phyloP scores from a whole-genome alignment of 164 flowering plant species.

The Tinospora cordifolia region DNA sequence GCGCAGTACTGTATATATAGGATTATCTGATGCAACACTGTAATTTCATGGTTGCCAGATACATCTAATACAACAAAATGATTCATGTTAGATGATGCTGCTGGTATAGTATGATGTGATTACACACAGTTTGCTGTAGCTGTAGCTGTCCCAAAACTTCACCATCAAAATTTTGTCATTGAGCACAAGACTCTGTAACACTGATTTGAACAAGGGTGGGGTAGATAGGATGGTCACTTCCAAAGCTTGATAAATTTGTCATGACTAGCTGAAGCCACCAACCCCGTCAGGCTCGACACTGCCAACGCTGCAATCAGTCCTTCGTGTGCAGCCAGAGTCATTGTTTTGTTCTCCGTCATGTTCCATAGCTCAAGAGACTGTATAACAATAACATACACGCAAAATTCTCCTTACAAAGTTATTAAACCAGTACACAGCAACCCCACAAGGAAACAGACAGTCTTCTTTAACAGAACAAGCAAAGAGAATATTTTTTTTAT shows the following conservation, averaged over 20 bases:
- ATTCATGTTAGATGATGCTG: background rate
- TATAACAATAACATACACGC: conserved; percentile 6
- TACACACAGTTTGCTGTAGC: background rate
- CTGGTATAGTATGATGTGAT: too few species aligned
- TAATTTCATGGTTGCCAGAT: background rate
- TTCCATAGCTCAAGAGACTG: conserved; percentile 79
- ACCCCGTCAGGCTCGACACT: conserved; percentile 44
- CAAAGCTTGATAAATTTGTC: conserved; percentile 69
- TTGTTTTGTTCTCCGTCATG: conserved; percentile 62
- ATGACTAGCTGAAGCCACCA: conserved; percentile 76
- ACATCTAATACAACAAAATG: background rate
- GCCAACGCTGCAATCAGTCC: conserved; percentile 51
- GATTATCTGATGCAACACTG: background rate
- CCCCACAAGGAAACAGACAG: too few species aligned
- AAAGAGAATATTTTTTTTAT: too few species aligned
- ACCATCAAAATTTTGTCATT: background rate
- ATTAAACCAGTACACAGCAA: too few species aligned
- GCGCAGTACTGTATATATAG: too few species aligned
- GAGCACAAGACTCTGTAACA: background rate
- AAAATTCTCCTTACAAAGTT: background rate
- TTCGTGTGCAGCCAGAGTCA: conserved; percentile 67
- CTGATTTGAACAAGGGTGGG: background rate
- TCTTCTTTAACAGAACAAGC: too few species aligned
- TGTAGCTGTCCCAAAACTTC: background rate
- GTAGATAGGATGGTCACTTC: conserved; percentile 36